Percentiles rank a stretch among this genome's conserved stretches.
Evolutionary conservation across 805 yeast genomes (phyloP).

Genomic region (Clavispora vitiphila): DNA sequence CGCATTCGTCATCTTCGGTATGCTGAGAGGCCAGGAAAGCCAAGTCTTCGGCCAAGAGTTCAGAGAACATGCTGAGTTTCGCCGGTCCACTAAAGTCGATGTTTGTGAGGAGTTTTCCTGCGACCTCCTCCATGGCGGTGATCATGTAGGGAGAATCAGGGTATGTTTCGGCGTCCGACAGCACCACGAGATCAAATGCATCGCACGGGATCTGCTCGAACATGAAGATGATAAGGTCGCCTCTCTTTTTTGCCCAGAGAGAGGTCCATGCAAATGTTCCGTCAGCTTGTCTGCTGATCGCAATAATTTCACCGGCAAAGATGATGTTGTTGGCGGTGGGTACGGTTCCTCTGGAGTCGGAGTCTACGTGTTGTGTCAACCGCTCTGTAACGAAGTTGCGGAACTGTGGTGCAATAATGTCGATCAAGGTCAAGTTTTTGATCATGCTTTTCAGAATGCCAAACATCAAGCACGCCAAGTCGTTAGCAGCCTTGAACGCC

Average conservation of each 20-base stretch:
- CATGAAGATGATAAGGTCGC: conserved; percentile 69
- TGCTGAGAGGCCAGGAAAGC: conserved; percentile 1
- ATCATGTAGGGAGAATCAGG: conserved; percentile 13
- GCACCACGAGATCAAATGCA: conserved; percentile 21
- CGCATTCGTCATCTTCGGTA: conserved; percentile 15
- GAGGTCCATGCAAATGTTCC: conserved; percentile 76
- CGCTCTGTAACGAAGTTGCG: conserved; percentile 63
- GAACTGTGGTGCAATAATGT: conserved; percentile 72
- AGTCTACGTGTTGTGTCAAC: conserved; percentile 22
- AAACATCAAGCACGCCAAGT: conserved; percentile 80
- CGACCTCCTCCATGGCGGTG: conserved; percentile 26
- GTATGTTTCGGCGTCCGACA: conserved; percentile 7
- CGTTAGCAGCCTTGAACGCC: conserved; percentile 80
- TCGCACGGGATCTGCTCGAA: conserved; percentile 74
- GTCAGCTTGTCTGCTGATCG: conserved; percentile 63
- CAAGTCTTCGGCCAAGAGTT: conserved; percentile 23
- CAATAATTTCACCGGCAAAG: conserved; percentile 81
- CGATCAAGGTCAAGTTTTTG: conserved; percentile 61
- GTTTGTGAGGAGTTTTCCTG: conserved; percentile 28
- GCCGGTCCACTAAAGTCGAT: conserved; percentile 12
- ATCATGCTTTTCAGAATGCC: conserved; percentile 69
- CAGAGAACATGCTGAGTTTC: conserved; percentile 21
- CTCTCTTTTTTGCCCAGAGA: conserved; percentile 80
- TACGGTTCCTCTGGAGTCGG: not conserved
- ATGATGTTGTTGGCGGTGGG: conserved; percentile 32